Evolutionary conservation across 2,329 filamentous ascomycete species (phyloP), one percentile per base, ranked within the genome.

Genomic region (Cylindrodendrum hubeiense): DNA sequence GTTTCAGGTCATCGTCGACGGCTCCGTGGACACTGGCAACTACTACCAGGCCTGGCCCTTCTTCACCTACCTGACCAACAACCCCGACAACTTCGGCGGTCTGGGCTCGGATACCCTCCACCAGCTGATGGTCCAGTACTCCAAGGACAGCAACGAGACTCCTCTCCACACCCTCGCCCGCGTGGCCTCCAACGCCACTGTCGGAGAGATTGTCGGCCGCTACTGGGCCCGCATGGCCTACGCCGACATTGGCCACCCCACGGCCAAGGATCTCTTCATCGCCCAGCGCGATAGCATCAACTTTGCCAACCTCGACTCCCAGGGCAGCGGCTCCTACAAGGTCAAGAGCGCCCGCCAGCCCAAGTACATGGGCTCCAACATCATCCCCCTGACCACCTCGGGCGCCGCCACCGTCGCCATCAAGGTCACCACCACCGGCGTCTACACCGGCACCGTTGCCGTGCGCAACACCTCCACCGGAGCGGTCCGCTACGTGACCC

Each of bases 191-290:
- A 73, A 70, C 33, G 63, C 76, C 22, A 74, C 72, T 19, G 75
- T 79, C 17, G 80, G 81, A 21, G 78, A 81, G 13, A 76, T 86
- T 9, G 80, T 87, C 8, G 84, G 79, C 3, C 75, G 78, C 17
- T 86, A 86, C 75, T 86, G 84, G 84, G 84, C 84, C 2, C 80
- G 80, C 63, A 87, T 87, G 85, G 84, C 84, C 5, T 85, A 82
- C 65, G 82, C 82, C 12, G 84, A 86, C 46, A 84, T 86, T 33
- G 83, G 82, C 13, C 82, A 86, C 67, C 63, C 76, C 1, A 78
- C 78, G 8, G 82, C 81, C 0, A 78, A 80, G 21, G 69, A 78
- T 1, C 63, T 77, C 43, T 85, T 83, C 74, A 68, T 78, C 3
- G 62, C 62, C 30, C 76, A 82, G 67, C 76, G 78, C 12, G 66